Base-by-base conservation (phyloP, 139 green algal species). In the Closterium sp. region DNA sequence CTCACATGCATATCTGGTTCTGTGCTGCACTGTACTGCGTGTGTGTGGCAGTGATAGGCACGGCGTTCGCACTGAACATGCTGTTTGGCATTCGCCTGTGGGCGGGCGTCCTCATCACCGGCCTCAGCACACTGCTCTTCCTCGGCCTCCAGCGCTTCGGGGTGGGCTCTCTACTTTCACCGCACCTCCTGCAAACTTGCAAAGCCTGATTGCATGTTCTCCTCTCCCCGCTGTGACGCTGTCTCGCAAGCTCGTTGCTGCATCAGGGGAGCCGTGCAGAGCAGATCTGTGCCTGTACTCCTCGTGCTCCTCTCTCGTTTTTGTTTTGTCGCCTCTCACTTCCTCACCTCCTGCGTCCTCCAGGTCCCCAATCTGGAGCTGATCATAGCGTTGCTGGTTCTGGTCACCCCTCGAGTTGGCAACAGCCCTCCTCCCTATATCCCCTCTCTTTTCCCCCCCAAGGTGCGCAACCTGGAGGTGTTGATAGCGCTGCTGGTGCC, bases 401-500 rank as follows among this genome's bases (percentile, higher is more conserved):
- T 76, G 16, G 16, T 12, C 16, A 76, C 55, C 55, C 55, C 55
- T 55, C n/a, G n/a, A n/a, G n/a, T n/a, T n/a, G n/a, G n/a, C n/a
- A n/a, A n/a, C n/a, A n/a, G n/a, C n/a, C n/a, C n/a, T 55, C 36
- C 36, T 55, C 36, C 36, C 6, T 6, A 55, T 6, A 4, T 55
- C 36, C 36, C 6, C 36, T 55, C 16, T 12, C 55, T 19, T 21
- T 16, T 66, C 43, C 43, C 43, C 43, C 43, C 6, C 9, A 16
- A 76, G 55, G 55, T 76, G 55, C 55, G 55, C 55, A 76, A 76
- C 25, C 55, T 76, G 16, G 55, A 76, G 55, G 94, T 90, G 0
- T 89, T 97, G 7, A 97, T 98, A 92, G 96, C 83, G 0, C 84
- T 89, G 30, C 34, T 93, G 25, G 88, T 95, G n/a, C n/a, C n/a